phyloP scores from a whole-genome alignment of 1,284 basidiomycete species.

The Naganishia sp. region DNA sequence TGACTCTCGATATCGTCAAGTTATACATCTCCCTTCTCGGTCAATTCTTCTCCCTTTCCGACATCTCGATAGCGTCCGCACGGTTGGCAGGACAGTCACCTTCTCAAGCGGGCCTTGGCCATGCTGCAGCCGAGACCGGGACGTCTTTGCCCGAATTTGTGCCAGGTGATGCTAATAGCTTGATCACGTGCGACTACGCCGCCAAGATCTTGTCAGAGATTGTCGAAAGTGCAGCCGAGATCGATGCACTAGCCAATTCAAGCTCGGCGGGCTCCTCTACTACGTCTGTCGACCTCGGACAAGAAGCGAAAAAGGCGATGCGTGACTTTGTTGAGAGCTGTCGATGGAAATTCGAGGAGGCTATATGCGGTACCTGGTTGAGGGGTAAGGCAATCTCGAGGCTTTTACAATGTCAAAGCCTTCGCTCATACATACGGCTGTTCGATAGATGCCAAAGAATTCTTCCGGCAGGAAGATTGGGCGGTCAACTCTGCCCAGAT shows the following conservation, averaged over 20 bases:
- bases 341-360: constrained; percentile 84
- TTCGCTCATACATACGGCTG: background rate
- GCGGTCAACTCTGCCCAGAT: constrained; percentile 59
- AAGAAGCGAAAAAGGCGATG: constrained; percentile 68
- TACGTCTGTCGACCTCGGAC: constrained; percentile 35
- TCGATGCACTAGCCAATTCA: constrained; percentile 65
- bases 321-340: constrained; percentile 76
- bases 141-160: constrained; percentile 62
- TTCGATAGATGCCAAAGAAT: constrained; percentile 73
- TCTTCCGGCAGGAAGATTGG: constrained; percentile 88
- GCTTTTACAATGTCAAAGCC: background rate
- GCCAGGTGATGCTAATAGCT: constrained; percentile 72
- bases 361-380: constrained; percentile 77
- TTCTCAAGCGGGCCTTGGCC: constrained; percentile 36
- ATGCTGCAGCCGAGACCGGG: constrained; percentile 27
- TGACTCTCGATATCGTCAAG: constrained; percentile 88
- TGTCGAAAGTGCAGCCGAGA: constrained; percentile 79
- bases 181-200: constrained; percentile 80
- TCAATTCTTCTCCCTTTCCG: constrained; percentile 85
- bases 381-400: constrained; percentile 61
- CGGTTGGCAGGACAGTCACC: constrained; percentile 24
- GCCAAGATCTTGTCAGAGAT: constrained; percentile 78
- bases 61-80: constrained; percentile 60
- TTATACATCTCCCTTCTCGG: constrained; percentile 83
- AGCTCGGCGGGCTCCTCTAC: background rate